These are phyloP conservation scores for Apiospora aurea DNA, from an alignment of 2,329 filamentous ascomycete genomes.

Conservation along the genomic window DNA sequence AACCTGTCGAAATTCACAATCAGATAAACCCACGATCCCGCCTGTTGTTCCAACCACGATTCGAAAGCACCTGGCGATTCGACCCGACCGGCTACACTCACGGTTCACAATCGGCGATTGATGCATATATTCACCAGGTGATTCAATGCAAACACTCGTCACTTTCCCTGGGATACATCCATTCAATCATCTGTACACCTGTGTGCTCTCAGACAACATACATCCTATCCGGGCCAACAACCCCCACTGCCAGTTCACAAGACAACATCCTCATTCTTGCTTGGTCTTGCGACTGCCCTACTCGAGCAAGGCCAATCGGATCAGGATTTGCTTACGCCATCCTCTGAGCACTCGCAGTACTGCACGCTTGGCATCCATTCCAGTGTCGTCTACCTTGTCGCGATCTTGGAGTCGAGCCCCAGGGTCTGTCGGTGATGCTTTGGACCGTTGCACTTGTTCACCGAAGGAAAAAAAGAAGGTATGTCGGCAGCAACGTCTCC, in stretches of 20 bases:
- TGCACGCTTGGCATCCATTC: not conserved
- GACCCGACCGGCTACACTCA: not conserved
- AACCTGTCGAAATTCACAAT: conserved; percentile 6
- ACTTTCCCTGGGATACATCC: not conserved
- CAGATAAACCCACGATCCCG: conserved; percentile 1
- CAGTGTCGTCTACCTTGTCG: not conserved
- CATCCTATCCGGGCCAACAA: not conserved
- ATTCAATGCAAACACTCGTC: not conserved
- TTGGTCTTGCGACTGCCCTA: not conserved
- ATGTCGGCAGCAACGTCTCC: not conserved
- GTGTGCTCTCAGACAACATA: not conserved
- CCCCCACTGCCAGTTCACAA: not conserved
- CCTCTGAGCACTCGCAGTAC: not conserved
- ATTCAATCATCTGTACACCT: not conserved
- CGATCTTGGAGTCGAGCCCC: not conserved
- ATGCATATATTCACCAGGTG: not conserved
- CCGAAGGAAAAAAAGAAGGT: not conserved
- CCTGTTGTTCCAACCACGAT: not conserved
- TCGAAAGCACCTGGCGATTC: not conserved
- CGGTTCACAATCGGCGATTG: not conserved
- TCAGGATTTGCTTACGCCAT: not conserved
- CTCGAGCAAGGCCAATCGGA: not conserved
- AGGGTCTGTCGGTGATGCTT: not conserved
- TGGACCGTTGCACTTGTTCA: not conserved
- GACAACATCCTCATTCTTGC: not conserved